phyloP scores from a whole-genome alignment of 1,284 basidiomycete genomes.

The Cryptococcus neoformans region DNA sequence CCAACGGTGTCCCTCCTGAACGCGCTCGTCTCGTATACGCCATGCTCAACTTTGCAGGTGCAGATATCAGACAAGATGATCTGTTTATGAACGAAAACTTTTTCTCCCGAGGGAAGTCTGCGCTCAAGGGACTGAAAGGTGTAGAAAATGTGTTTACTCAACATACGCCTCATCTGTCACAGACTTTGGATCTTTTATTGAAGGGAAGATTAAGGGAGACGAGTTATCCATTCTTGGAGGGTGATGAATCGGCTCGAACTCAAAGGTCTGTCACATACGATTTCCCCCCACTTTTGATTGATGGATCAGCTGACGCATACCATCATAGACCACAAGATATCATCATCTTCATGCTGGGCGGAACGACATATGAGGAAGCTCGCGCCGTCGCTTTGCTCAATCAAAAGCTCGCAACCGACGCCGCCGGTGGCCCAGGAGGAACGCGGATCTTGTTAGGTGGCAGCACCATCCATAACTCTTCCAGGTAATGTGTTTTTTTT shows the following conservation, averaged over 20 bases:
- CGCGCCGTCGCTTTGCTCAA: conserved; percentile 78
- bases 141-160: conserved; percentile 99
- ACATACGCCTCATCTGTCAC: conserved; percentile 87
- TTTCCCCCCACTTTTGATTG: neutral
- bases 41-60: conserved; percentile 87
- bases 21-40: conserved; percentile 90
- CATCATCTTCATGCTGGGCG: conserved; percentile 92
- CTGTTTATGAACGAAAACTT: conserved; percentile 95
- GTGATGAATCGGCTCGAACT: conserved; percentile 51
- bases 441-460: conserved; percentile 78
- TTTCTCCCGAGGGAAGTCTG: conserved; percentile 89
- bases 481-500: conserved; percentile 57
- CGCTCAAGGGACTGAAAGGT: conserved; percentile 93
- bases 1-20: conserved; percentile 75
- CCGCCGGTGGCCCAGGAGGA: conserved; percentile 52
- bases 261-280: conserved; percentile 32
- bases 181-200: conserved; percentile 87
- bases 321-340: conserved; percentile 80
- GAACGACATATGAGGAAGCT: conserved; percentile 91
- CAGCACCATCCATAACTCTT: conserved; percentile 88
- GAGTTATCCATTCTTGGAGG: conserved; percentile 86
- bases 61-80: conserved; percentile 96
- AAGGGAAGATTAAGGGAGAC: conserved; percentile 82
- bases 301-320: neutral
- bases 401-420: conserved; percentile 60